Conservation (phyloP, 768 basidiomycete species). For the Auriscalpium microsporum region DNA sequence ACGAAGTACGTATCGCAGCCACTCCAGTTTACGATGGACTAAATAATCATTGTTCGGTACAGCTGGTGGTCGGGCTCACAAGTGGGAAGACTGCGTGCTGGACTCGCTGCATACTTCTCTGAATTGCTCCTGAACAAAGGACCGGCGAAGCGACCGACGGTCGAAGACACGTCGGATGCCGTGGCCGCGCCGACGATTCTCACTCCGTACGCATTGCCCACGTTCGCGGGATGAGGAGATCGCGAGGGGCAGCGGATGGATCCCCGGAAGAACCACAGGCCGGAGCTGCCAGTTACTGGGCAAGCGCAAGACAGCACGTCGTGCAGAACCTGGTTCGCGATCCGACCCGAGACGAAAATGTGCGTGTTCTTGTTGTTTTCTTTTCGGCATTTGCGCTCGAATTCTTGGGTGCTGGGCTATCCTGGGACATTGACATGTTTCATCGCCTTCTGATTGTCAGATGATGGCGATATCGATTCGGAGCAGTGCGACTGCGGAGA, state of each 20-base stretch:
- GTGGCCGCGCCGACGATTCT: conserved; percentile 80
- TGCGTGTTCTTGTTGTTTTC: conserved; percentile 42
- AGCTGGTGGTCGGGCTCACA: conserved; percentile 86
- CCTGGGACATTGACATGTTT: conserved; percentile 1
- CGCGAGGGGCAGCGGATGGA: conserved; percentile 69
- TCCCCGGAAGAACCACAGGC: conserved; percentile 85
- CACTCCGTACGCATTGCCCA: conserved; percentile 85
- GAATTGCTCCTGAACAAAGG: conserved; percentile 82
- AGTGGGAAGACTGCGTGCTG: conserved; percentile 78
- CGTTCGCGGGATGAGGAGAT: conserved; percentile 80
- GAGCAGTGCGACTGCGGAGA: neutral
- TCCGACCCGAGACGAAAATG: conserved; percentile 87
- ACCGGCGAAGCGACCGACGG: conserved; percentile 69
- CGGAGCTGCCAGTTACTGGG: conserved; percentile 91
- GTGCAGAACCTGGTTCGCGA: conserved; percentile 92
- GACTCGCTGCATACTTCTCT: conserved; percentile 88
- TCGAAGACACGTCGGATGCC: conserved; percentile 86
- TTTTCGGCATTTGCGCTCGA: conserved; percentile 8
- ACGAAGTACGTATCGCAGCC: conserved; percentile 59
- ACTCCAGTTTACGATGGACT: neutral
- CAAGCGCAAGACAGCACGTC: conserved; percentile 94
- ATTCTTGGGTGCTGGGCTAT: conserved; percentile 11
- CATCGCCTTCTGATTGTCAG: neutral
- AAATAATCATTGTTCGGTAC: conserved; percentile 5
- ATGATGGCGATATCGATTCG: neutral